Conservation (phyloP, 345 rosid species). For the Schrenkiella parvula region DNA sequence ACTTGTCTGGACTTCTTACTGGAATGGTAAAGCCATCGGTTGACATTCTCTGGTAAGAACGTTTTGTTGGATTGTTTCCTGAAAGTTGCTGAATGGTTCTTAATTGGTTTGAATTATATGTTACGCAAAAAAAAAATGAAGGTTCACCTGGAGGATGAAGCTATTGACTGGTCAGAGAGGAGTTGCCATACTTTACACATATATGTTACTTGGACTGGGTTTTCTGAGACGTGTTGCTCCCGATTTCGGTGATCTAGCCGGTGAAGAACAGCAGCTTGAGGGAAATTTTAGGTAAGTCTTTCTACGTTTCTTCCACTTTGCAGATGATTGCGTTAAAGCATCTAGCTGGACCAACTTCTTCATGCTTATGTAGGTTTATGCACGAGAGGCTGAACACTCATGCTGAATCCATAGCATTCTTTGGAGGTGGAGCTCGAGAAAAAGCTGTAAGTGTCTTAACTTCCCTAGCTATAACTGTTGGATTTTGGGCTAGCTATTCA, state of each 20-base stretch:
- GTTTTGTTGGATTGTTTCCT: conserved; percentile 8
- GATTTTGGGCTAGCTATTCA: neutral
- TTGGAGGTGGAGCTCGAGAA: conserved; percentile 99
- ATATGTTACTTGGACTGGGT: conserved; percentile 94
- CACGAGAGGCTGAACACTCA: conserved; percentile 95
- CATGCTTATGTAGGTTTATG: conserved; percentile 70
- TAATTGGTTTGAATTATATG: conserved; percentile 10
- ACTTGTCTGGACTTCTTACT: conserved; percentile 86
- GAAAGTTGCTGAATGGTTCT: conserved; percentile 12
- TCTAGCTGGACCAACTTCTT: conserved; percentile 12
- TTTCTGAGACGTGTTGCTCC: conserved; percentile 87
- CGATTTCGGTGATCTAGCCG: conserved; percentile 85
- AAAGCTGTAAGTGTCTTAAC: conserved; percentile 67
- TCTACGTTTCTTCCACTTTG: neutral
- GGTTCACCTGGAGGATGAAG: conserved; percentile 99
- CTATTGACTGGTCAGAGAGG: conserved; percentile 90
- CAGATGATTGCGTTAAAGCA: conserved; percentile 16
- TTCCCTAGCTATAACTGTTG: conserved; percentile 6
- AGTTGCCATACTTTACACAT: conserved; percentile 84
- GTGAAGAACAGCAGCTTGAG: conserved; percentile 85
- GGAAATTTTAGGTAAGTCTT: conserved; percentile 79
- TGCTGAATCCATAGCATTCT: conserved; percentile 99
- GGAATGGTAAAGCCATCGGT: conserved; percentile 99
- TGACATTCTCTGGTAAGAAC: conserved; percentile 87
- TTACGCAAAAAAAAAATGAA: conserved; percentile 28